These are phyloP conservation scores for Geotrichum reessii DNA, from an alignment of 1,139 yeast genomes.

Conservation along the genomic window DNA sequence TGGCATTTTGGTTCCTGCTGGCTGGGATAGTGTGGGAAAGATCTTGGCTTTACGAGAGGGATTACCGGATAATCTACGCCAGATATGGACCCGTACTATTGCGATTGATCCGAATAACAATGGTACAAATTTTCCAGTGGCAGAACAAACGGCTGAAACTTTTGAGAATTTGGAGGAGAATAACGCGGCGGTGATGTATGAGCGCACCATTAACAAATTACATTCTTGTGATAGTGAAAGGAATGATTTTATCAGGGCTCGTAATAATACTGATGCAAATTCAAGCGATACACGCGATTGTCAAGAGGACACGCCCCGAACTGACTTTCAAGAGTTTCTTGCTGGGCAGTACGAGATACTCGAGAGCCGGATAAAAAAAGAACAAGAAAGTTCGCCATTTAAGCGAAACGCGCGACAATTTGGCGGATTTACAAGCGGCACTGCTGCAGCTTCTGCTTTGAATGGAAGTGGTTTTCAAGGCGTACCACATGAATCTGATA, in stretches of 20 bases:
- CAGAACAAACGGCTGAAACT: not conserved
- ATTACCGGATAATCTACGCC: conserved; percentile 20
- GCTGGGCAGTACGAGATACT: conserved; percentile 24
- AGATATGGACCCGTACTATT: not conserved
- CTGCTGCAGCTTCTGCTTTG: not conserved
- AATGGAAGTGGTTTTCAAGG: conserved; percentile 1
- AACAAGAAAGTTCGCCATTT: conserved; percentile 12
- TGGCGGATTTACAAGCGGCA: not conserved
- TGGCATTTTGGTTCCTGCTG: conserved; percentile 42
- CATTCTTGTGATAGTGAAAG: conserved; percentile 2
- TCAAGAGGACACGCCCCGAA: conserved; percentile 3
- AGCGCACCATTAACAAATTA: conserved; percentile 1
- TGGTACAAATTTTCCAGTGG: not conserved
- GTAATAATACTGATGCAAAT: not conserved
- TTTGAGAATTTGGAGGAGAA: not conserved
- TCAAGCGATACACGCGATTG: not conserved
- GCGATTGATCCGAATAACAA: not conserved
- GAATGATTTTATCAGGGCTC: not conserved
- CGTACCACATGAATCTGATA: conserved; percentile 15
- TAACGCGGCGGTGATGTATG: conserved; percentile 6
- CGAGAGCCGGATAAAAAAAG: conserved; percentile 16
- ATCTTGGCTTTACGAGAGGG: conserved; percentile 32
- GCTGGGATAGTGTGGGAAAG: conserved; percentile 39
- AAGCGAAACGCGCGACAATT: conserved; percentile 9
- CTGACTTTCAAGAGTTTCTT: conserved; percentile 29